phyloP scores from a whole-genome alignment of 176 grass and related monocot genomes.

The Aegilops speltoides region DNA sequence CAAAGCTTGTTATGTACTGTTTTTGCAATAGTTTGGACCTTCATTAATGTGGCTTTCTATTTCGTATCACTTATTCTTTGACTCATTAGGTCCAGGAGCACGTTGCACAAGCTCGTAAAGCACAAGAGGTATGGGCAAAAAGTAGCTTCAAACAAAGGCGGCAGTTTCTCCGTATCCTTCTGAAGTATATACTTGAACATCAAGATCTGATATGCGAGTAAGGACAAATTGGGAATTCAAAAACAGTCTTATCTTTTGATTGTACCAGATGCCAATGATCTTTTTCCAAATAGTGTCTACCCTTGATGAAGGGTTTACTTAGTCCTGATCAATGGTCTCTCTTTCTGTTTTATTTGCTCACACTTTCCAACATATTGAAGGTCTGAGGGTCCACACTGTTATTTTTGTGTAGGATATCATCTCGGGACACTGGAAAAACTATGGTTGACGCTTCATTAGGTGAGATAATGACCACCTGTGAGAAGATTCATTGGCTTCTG shows the following conservation, averaged over 20 bases:
- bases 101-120: slow-evolving; percentile 90
- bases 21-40: not conserved
- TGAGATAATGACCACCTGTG: slow-evolving; percentile 99
- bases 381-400: slow-evolving; percentile 23
- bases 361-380: not conserved
- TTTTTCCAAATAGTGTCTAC: not conserved
- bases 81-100: slow-evolving; percentile 74
- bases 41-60: not conserved
- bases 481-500: slow-evolving; percentile 99
- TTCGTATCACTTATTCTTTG: not conserved
- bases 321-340: not conserved
- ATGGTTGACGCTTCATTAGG: slow-evolving; percentile 98
- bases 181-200: slow-evolving; percentile 99
- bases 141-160: slow-evolving; percentile 97
- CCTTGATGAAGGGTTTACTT: not conserved
- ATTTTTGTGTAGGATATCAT: slow-evolving; percentile 63
- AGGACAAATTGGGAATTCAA: slow-evolving; percentile 34
- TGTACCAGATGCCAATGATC: not conserved
- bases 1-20: not conserved
- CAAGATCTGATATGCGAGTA: slow-evolving; percentile 99
- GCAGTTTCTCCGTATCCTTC: slow-evolving; percentile 83
- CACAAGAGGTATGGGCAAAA: slow-evolving; percentile 91
- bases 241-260: not conserved
- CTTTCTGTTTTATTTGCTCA: not conserved
- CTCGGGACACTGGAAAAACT: slow-evolving; percentile 94